A percentile compares a stretch with the other conserved stretches of the same genome.
Evolutionary conservation across 495 filamentous ascomycete genomes (phyloP).

Genomic region (Trypethelium eluteriae): DNA sequence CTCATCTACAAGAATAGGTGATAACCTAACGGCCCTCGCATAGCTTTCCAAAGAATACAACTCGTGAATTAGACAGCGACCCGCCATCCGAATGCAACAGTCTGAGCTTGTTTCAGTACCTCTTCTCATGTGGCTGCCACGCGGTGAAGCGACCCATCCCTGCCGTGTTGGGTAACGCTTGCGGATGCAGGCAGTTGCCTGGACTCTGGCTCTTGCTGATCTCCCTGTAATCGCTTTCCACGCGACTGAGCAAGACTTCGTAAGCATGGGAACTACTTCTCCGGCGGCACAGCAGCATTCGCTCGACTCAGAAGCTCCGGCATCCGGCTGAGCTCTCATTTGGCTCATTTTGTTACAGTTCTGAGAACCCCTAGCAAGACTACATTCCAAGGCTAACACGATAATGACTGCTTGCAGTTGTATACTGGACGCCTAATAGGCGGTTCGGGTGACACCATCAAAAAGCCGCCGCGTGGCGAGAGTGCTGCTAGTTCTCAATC

Average conservation of each 20-base stretch:
- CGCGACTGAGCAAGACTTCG: neutral
- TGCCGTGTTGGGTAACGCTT: slow-evolving; percentile 5
- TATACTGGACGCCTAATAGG: neutral
- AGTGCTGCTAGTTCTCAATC: neutral
- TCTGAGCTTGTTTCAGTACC: slow-evolving; percentile 9
- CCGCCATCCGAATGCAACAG: neutral
- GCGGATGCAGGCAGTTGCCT: neutral
- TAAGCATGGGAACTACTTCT: neutral
- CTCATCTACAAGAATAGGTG: neutral
- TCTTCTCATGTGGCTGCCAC: slow-evolving; percentile 4
- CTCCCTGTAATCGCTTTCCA: neutral
- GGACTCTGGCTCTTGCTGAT: neutral
- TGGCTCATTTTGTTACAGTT: neutral
- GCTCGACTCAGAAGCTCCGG: neutral
- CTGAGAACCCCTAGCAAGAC: neutral
- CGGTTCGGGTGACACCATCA: neutral
- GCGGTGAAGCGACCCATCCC: neutral
- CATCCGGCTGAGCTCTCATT: neutral
- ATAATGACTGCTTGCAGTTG: neutral
- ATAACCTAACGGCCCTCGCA: neutral
- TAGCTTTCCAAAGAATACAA: neutral
- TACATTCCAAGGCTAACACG: neutral
- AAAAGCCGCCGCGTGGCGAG: neutral
- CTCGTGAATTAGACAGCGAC: neutral
- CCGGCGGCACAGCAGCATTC: slow-evolving; percentile 1